Conservation (phyloP, 2,329 filamentous ascomycete genomes). For the Emergomyces pasteurianus region DNA sequence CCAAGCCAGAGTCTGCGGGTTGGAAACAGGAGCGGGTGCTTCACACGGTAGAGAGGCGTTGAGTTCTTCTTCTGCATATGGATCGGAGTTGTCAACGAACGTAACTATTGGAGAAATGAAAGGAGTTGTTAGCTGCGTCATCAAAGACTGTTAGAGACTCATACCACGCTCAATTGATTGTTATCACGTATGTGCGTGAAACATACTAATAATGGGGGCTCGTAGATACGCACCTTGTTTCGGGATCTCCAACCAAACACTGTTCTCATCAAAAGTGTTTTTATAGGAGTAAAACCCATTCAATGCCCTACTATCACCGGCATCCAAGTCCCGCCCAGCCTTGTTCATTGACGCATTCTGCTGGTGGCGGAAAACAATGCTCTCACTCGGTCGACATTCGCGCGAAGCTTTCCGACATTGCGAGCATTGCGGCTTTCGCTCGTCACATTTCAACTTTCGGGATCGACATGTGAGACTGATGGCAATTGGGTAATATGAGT, state of each 20-base stretch:
- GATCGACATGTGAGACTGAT: constrained; percentile 44
- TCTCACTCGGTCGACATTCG: constrained; percentile 49
- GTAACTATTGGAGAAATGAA: constrained; percentile 33
- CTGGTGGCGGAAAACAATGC: constrained; percentile 55
- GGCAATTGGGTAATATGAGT: not conserved
- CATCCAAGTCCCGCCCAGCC: constrained; percentile 28
- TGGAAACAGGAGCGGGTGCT: constrained; percentile 17
- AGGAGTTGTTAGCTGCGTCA: not conserved
- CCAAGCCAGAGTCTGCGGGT: constrained; percentile 22
- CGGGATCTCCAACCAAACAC: constrained; percentile 52
- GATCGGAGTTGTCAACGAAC: constrained; percentile 51
- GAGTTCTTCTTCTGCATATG: constrained; percentile 44
- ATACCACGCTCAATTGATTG: not conserved
- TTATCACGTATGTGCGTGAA: not conserved
- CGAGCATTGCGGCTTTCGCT: constrained; percentile 48
- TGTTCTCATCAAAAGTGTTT: constrained; percentile 50
- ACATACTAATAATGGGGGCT: not conserved
- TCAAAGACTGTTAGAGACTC: not conserved
- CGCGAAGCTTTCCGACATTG: constrained; percentile 50
- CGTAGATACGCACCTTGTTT: constrained; percentile 39
- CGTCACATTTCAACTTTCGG: constrained; percentile 54
- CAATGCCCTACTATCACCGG: constrained; percentile 33
- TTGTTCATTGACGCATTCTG: constrained; percentile 59
- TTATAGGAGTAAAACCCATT: constrained; percentile 55
- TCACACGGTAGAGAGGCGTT: constrained; percentile 24